Conservation (phyloP, 208 protist genomes). For the Endotrypanum monterogeii region DNA sequence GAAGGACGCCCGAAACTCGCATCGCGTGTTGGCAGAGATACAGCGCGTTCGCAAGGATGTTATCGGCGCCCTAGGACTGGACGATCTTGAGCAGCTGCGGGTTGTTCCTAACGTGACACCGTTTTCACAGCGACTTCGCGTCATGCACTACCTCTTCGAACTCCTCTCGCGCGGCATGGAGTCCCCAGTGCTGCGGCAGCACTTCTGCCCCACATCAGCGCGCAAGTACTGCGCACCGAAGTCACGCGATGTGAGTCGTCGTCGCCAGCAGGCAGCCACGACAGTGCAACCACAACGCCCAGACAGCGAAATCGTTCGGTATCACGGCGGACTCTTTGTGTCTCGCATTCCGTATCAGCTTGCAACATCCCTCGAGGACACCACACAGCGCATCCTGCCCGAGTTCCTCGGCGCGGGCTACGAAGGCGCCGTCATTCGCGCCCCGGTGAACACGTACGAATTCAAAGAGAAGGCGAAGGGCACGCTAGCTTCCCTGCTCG, state of each 20-base stretch:
- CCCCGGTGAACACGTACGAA: slow-evolving; percentile 76
- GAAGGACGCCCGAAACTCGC: neutral
- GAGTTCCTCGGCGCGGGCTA: slow-evolving; percentile 55
- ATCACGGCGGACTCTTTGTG: slow-evolving; percentile 63
- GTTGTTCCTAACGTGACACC: slow-evolving; percentile 77
- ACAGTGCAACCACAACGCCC: neutral
- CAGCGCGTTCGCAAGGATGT: slow-evolving; percentile 25
- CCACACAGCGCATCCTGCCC: slow-evolving; percentile 47
- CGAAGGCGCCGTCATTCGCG: slow-evolving; percentile 85
- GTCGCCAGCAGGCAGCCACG: neutral
- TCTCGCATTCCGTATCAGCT: slow-evolving; percentile 65
- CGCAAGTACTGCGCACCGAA: neutral
- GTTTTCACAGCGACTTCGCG: slow-evolving; percentile 82
- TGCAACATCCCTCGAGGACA: slow-evolving; percentile 53
- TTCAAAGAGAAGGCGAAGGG: slow-evolving; percentile 72
- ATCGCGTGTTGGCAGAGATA: slow-evolving; percentile 15
- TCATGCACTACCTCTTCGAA: slow-evolving; percentile 67
- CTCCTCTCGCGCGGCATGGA: slow-evolving; percentile 45
- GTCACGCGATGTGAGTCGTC: neutral
- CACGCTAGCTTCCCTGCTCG: slow-evolving; percentile 44
- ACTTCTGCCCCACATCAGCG: slow-evolving; percentile 34
- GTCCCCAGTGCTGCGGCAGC: slow-evolving; percentile 42
- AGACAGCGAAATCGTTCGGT: neutral
- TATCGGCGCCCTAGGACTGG: slow-evolving; percentile 28
- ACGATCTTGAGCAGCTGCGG: slow-evolving; percentile 65